Evolutionary conservation across 129 eudicot genomes (phyloP), one percentile per base, ranked within the genome.

Genomic region (Calendula officinalis): DNA sequence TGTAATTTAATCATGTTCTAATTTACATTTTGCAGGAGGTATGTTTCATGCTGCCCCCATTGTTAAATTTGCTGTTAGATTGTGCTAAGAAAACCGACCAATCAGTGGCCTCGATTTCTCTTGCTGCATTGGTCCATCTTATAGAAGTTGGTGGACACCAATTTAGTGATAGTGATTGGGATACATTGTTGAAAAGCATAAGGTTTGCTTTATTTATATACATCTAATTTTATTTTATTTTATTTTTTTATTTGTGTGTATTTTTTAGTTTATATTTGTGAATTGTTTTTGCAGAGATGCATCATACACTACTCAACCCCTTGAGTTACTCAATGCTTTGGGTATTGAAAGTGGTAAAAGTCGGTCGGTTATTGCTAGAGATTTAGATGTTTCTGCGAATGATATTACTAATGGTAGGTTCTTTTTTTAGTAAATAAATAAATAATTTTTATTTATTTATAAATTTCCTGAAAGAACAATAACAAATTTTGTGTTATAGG

Each of bases 91-190:
- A 83, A 82, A 75, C 99, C 9, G 99, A 92, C 70, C 99, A 92
- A 68, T 83, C 95, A 8, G 99, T 92, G 71, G 99, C 84, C 66
- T 83, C 99, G 36, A 81, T 92, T 32, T 89, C 95, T 16, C 80
- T 92, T 75, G 99, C 87, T 69, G 99, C 99, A 16, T 73, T 92
- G 75, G 99, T 92, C 47, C 99, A 92, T 76, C 99, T 92, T 74
- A 83, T 86, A 27, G 96, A 92, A 83, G 96, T 92, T 77, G 99
- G 99, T 53, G 99, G 99, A 44, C 96, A 92, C 75, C 99, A 92
- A 61, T 92, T 92, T 72, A 92, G 92, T 76, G 95, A 83, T 52
- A 69, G 65, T 65, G 99, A 92, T 72, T 92, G 99, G 99, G 92
- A 92, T 68, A 92, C 96, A 59, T 86, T 92, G 92, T 78, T 92